Base-by-base conservation (phyloP, 352 stramenopile species). In the Globisporangium cederbergense region DNA sequence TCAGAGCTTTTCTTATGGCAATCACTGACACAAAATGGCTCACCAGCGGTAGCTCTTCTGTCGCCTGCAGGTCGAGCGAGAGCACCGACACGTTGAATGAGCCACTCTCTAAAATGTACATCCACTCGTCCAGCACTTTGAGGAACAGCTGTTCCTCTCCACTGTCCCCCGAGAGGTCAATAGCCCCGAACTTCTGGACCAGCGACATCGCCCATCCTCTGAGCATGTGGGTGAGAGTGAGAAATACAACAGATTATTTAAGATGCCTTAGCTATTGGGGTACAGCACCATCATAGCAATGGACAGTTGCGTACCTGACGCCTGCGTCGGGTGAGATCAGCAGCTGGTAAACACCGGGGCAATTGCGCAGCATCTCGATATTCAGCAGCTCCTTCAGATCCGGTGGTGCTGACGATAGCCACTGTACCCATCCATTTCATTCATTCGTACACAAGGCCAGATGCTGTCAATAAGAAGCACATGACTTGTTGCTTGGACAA, bases 101-200 rank as follows among this genome's bases (percentile, higher is more conserved):
- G 66, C 73, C 70, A 43, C 77, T 93, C 67, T 96, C 88, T 25
- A 96, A 43, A 47, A 95, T 82, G 58, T 86, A 96, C 83, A 93
- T 91, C 84, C 87, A 94, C 62, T 96, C 88, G 52, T 96, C 86
- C 36, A 96, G 69, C 22, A 93, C 85, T 43, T 78, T 76, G 38
- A 93, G 68, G 43, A 91, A 83, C 38, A 73, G 68, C 32, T 77
- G 70, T 20, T 84, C 74, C 58, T 82, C 58, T 0, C 58, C 79
- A 45, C 68, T 73, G 43, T 88, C 77, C 4, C 74, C 65, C 36
- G 74, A 73, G 54, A 93, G 66, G 22, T 91, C 77, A 38, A 91
- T 86, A 18, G 77, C 73, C 3, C 80, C 83, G 40, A 83, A 74
- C 16, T 87, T 77, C 13, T 72, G 68, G 11, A 95, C 69, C 51